Base-by-base conservation (phyloP, 2,329 filamentous ascomycete genomes). In the Cyanodermella asteris region DNA sequence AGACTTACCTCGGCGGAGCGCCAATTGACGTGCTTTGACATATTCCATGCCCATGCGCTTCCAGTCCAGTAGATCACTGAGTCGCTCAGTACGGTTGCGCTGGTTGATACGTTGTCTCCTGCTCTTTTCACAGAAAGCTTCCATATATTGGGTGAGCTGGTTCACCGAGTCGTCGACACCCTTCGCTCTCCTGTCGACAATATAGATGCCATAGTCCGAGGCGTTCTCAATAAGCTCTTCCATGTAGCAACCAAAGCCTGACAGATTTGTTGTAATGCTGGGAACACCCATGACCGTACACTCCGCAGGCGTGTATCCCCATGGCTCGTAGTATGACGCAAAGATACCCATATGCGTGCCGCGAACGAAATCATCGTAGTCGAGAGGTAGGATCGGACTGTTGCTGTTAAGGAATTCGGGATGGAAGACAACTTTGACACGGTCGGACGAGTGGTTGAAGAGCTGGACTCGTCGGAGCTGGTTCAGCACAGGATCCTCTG, bases 11-110 rank as follows among this genome's bases (percentile, higher is more conserved):
- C 87, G 67, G 40, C 87, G 64, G 34, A 97, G 59, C 13, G 87
- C 87, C 42, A 97, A 53, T 49, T 94, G 87, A 24, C 87, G 69
- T 17, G 87, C 87, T 59, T 94, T 97, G 53, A 93, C 80, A 44
- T 97, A 97, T 53, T 97, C 87, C 72, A 94, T 73, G 13, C 87
- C 87, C 87, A 97, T 97, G 24, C 87, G 67, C 64, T 94, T 94
- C 87, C 87, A 97, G 53, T 97, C 87, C 20, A 97, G 62, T 31
- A 97, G 59, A 46, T 97, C 87, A 42, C 81, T 91, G 27, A 97
- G 57, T 23, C 87, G 70, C 58, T 97, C 87, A 0, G 87, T 97
- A 27, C 87, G 70, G 53, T 97, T 97, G 24, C 87, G 70, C 56
- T 94, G 87, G 61, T 97, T 97, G 62, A 97, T 97, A 25, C 87